Conservation (phyloP, 352 stramenopile species). For the Thalassiosira hispida region DNA sequence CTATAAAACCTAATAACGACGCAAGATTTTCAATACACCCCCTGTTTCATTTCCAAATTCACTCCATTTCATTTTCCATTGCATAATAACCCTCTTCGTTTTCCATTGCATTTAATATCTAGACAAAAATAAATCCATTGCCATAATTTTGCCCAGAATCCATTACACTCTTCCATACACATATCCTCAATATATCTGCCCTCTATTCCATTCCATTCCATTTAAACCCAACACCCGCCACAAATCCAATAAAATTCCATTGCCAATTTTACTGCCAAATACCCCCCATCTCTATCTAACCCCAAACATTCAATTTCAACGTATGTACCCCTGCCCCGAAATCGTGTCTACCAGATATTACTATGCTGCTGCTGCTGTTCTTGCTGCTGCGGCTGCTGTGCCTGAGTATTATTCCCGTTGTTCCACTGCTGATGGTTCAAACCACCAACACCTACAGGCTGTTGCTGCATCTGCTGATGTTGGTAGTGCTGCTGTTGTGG, state of each 20-base stretch:
- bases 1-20: background rate
- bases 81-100: background rate
- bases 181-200: too few species aligned
- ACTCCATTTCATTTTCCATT: constrained; percentile 34
- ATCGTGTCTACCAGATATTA: constrained; percentile 59
- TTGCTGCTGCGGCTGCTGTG: constrained; percentile 24
- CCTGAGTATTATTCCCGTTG: constrained; percentile 20
- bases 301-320: too few species aligned
- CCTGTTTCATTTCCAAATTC: constrained; percentile 10
- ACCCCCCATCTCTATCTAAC: constrained; percentile 23
- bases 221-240: too few species aligned
- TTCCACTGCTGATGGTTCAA: constrained; percentile 49
- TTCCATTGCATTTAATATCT: constrained; percentile 54
- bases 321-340: too few species aligned
- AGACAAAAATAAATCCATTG: constrained; percentile 29
- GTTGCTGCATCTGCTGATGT: constrained; percentile 15
- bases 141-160: background rate
- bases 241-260: constrained; percentile 37
- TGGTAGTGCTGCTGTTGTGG: constrained; percentile 9
- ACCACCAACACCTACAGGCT: constrained; percentile 49
- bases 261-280: constrained; percentile 34
- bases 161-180: constrained; percentile 20
- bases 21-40: background rate
- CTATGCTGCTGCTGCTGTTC: constrained; percentile 18
- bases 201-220: constrained; percentile 19